phyloP scores from a whole-genome alignment of 1,139 yeast species.

The Blastobotrys ciferrii region DNA sequence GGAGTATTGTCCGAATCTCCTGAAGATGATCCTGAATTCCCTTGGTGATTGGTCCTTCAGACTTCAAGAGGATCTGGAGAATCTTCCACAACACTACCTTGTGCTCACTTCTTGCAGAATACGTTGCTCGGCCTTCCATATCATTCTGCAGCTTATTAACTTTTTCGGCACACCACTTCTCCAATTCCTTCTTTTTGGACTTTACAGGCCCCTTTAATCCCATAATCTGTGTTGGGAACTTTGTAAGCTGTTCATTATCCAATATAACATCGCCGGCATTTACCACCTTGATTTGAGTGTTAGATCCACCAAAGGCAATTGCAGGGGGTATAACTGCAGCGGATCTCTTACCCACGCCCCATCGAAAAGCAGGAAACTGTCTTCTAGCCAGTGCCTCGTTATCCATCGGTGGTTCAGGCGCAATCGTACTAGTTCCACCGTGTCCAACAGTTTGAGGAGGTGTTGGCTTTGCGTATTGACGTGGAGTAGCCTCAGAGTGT shows the following conservation, averaged over 20 bases:
- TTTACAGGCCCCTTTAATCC: conserved; percentile 40
- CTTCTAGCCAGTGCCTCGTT: conserved; percentile 40
- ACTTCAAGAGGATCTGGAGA: conserved; percentile 29
- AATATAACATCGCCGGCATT: conserved; percentile 34
- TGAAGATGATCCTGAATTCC: conserved; percentile 22
- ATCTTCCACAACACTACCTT: conserved; percentile 35
- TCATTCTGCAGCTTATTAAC: conserved; percentile 28
- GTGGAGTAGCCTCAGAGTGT: neutral
- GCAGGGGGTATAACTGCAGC: conserved; percentile 47
- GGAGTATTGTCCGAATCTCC: conserved; percentile 24
- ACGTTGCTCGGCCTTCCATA: conserved; percentile 13
- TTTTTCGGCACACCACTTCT: conserved; percentile 54
- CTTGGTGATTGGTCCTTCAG: conserved; percentile 28
- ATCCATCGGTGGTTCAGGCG: conserved; percentile 22
- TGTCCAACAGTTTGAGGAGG: neutral
- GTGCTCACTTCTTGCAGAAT: conserved; percentile 22
- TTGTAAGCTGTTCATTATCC: conserved; percentile 28
- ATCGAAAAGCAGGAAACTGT: conserved; percentile 77
- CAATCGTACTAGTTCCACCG: neutral
- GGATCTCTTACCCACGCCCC: conserved; percentile 55
- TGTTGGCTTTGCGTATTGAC: neutral
- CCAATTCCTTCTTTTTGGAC: conserved; percentile 60
- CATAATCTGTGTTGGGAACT: conserved; percentile 65
- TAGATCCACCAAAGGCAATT: conserved; percentile 30
- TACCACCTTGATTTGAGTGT: conserved; percentile 33